These are phyloP conservation scores for Psilocybe cyanescens DNA, from an alignment of 768 basidiomycete genomes.

Conservation along the genomic window DNA sequence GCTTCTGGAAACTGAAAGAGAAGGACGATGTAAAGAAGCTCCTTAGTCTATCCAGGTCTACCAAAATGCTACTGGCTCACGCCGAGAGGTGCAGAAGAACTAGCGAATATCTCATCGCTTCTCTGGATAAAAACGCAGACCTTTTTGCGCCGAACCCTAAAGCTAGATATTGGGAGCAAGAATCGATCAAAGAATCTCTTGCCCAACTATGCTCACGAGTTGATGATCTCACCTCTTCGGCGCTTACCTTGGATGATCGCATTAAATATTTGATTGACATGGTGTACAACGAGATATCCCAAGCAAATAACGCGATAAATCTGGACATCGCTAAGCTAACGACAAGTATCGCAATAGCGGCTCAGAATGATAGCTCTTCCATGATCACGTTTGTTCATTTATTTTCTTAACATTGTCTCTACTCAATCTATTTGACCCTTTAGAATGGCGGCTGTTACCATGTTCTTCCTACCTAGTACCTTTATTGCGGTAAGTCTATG, in stretches of 20 bases:
- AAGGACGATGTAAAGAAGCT: not conserved
- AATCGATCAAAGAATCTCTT: not conserved
- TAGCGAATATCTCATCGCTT: not conserved
- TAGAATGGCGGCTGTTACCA: conserved; percentile 4
- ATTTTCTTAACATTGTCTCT: not conserved
- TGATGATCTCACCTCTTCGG: not conserved
- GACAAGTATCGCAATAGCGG: not conserved
- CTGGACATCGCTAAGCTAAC: conserved; percentile 5
- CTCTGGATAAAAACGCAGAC: not conserved
- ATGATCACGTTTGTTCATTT: conserved; percentile 2
- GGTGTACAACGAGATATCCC: not conserved
- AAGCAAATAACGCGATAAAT: not conserved
- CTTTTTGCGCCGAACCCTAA: not conserved
- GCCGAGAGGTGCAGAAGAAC: not conserved
- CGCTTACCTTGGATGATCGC: not conserved
- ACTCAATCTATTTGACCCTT: not conserved
- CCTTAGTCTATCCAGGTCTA: not conserved
- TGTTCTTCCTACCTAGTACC: conserved; percentile 4
- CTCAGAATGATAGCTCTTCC: conserved; percentile 5
- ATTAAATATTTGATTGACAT: not conserved
- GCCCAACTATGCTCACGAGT: not conserved
- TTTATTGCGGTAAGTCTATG: not conserved
- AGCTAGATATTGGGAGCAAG: not conserved
- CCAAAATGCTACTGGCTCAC: not conserved
- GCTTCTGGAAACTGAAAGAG: not conserved